These are phyloP conservation scores for Geotrichum siamense DNA, from an alignment of 1,139 yeast species.

Conservation along the genomic window DNA sequence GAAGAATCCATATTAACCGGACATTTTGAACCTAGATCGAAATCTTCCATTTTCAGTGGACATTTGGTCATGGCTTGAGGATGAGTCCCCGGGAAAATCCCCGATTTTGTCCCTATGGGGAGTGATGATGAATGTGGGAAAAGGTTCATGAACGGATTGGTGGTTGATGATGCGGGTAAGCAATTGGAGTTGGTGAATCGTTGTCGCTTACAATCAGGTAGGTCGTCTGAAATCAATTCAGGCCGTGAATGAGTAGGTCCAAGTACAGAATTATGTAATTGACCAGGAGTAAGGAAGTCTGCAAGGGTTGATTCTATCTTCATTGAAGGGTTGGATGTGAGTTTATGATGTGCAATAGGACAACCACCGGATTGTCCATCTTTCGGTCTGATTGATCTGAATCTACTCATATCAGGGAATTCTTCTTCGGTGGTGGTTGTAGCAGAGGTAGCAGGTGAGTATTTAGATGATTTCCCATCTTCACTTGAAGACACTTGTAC, in stretches of 20 bases:
- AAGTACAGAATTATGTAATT: neutral
- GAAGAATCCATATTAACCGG: constrained; percentile 10
- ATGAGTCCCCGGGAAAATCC: constrained; percentile 5
- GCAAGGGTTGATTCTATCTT: neutral
- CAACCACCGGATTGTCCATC: constrained; percentile 10
- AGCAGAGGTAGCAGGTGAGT: constrained; percentile 5
- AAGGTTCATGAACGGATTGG: constrained; percentile 4
- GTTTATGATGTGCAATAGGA: constrained; percentile 12
- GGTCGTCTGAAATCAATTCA: constrained; percentile 8
- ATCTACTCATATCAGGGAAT: constrained; percentile 12
- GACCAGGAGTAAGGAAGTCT: constrained; percentile 3
- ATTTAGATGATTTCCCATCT: constrained; percentile 4
- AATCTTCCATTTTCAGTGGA: constrained; percentile 11
- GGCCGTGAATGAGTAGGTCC: constrained; percentile 5
- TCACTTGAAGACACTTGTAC: constrained; percentile 4
- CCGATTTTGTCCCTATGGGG: neutral
- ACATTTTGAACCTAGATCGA: constrained; percentile 10
- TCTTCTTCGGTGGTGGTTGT: constrained; percentile 9
- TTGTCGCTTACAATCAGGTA: constrained; percentile 11
- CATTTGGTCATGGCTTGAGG: constrained; percentile 11
- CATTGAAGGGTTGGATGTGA: neutral
- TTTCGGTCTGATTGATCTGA: constrained; percentile 12
- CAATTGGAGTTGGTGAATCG: neutral
- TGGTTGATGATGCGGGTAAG: constrained; percentile 1
- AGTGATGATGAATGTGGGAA: constrained; percentile 7